Base-by-base conservation (phyloP, 2,329 filamentous ascomycete species). In the Ophiosphaerella narmari region DNA sequence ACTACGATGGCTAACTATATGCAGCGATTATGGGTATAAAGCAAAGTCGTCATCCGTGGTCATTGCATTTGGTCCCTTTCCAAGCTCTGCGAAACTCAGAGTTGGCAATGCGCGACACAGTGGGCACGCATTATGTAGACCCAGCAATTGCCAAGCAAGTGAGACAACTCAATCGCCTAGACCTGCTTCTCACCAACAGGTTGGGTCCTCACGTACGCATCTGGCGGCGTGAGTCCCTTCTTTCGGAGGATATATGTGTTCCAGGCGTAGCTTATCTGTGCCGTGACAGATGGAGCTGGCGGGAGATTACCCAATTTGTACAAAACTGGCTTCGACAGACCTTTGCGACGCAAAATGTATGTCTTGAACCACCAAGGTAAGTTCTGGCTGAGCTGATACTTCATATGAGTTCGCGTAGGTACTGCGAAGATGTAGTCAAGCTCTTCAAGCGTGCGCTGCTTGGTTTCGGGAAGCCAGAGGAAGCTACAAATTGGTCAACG, bases 381-480 rank as follows among this genome's bases (percentile, higher is more conserved):
- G 18, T 66, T 66, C 26, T 60, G 38, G 2, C 40, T 46, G 9
- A 55, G 58, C 46, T 63, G 67, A 48, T 70, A 77, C 21, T 59
- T 63, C 57, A 74, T 73, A 52, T 77, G 75, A 8, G 64, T 72
- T 14, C 68, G 59, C 1, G 73, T 75, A 0, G 76, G 74, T 0
- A 78, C 74, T 13, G 73, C 78, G 52, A 82, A 82, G 47, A 81
- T 73, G 57, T 80, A 80, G 50, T 80, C 77, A 16, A 80, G 68
- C 52, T 79, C 77, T 57, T 80, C 77, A 11, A 79, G 74, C 0
- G 77, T 78, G 7, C 74, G 66, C 54, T 78, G 75, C 61, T 79
- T 79, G 39, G 77, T 79, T 59, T 79, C 77, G 24, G 75, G 74
- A 29, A 79, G 71, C 65, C 80, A 82, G 35, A 87, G 74, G 74